phyloP scores from a whole-genome alignment of 257 asterid species.

The Oldenlandia corymbosa region DNA sequence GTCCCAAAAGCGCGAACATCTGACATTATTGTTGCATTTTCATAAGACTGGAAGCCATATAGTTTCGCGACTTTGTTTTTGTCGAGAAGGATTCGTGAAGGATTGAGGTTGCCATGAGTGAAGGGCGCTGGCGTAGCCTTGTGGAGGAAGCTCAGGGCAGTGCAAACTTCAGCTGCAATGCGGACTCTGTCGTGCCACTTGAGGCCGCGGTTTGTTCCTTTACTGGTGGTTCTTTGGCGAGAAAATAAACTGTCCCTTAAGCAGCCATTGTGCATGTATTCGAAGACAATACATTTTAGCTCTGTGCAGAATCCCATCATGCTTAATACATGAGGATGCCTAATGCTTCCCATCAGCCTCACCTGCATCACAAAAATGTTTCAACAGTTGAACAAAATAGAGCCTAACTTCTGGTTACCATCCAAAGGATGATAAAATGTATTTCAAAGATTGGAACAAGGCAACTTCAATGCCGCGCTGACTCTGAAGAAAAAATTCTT shows the following conservation, averaged over 20 bases:
- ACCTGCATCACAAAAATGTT: constrained; percentile 32
- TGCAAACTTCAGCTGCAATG: constrained; percentile 54
- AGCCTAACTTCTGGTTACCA: too few relatives aligned
- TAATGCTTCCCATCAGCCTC: constrained; percentile 36
- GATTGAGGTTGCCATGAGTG: constrained; percentile 51
- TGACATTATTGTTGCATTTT: constrained; percentile 20
- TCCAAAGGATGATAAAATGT: too few relatives aligned
- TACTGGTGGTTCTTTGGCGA: constrained; percentile 21
- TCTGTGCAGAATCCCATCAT: constrained; percentile 62
- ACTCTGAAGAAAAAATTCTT: too few relatives aligned
- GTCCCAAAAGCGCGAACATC: constrained; percentile 57
- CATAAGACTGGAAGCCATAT: constrained; percentile 24
- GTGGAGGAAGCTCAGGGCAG: constrained; percentile 57
- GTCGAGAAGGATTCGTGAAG: constrained; percentile 60
- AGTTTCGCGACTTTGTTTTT: constrained; percentile 40
- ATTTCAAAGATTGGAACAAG: too few relatives aligned
- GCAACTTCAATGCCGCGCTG: too few relatives aligned
- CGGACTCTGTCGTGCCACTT: constrained; percentile 50
- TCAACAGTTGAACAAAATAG: too few relatives aligned
- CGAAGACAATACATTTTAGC: constrained; percentile 49
- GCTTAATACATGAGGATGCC: constrained; percentile 54
- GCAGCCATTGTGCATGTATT: constrained; percentile 54
- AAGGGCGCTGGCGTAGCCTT: constrained; percentile 47
- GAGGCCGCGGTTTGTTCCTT: constrained; percentile 29
- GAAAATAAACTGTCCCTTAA: constrained; percentile 50